Evolutionary conservation across 192 early-diverging fungal genomes (phyloP).

Genomic region (Coemansia sp.): DNA sequence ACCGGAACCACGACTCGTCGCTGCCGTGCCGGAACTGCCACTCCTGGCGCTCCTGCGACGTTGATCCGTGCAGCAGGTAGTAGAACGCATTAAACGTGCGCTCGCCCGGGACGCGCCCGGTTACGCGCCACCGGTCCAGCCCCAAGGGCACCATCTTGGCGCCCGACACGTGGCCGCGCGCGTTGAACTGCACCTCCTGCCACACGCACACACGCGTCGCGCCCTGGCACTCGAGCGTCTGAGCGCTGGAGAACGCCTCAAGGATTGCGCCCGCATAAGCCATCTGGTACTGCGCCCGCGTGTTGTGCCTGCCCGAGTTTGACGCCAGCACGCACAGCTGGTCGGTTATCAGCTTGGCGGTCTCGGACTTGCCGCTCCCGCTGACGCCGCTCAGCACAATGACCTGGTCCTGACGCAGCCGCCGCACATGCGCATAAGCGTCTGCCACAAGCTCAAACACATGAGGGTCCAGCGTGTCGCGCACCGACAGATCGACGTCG

Average conservation of each 20-base stretch:
- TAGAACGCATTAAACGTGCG: constrained; percentile 78
- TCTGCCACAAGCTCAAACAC: constrained; percentile 68
- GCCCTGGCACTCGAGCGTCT: constrained; percentile 60
- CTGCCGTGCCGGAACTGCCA: constrained; percentile 58
- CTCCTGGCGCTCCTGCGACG: constrained; percentile 66
- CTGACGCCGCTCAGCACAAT: constrained; percentile 76
- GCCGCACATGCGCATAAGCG: constrained; percentile 67
- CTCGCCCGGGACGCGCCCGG: constrained; percentile 51
- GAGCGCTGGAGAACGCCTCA: constrained; percentile 75
- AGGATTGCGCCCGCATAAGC: constrained; percentile 68
- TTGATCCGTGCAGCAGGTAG: constrained; percentile 77
- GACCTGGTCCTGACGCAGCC: constrained; percentile 65
- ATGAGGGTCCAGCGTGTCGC: constrained; percentile 55
- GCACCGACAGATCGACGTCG: constrained; percentile 29
- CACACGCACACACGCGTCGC: constrained; percentile 78
- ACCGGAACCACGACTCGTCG: constrained; percentile 52
- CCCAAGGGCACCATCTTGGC: constrained; percentile 72
- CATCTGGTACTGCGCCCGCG: constrained; percentile 64
- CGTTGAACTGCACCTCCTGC: constrained; percentile 90
- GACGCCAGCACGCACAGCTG: constrained; percentile 75
- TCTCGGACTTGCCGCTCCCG: constrained; percentile 83
- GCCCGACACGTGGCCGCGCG: constrained; percentile 78
- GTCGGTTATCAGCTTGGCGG: constrained; percentile 66
- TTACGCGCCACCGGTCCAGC: constrained; percentile 63
- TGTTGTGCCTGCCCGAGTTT: constrained; percentile 72